These are phyloP conservation scores for Avena sativa DNA, from an alignment of 176 grass and related monocot species.

Conservation along the genomic window DNA sequence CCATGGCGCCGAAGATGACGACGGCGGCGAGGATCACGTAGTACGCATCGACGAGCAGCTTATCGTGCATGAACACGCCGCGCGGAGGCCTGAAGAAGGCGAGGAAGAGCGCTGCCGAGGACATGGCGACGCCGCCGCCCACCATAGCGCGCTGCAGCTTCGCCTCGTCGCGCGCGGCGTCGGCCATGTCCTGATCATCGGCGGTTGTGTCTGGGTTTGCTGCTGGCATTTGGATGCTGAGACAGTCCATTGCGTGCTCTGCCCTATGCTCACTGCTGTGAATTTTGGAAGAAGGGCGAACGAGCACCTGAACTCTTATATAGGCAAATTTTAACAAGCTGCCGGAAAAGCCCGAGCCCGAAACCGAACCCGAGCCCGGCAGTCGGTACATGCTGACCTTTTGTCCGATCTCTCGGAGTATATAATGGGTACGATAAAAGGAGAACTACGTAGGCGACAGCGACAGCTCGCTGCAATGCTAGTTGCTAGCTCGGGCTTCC, in stretches of 20 bases:
- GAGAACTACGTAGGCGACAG: neutral
- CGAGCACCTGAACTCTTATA: neutral
- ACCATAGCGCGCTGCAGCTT: conserved; percentile 21
- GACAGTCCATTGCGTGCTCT: conserved; percentile 14
- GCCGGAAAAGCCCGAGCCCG: neutral
- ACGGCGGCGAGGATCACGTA: neutral
- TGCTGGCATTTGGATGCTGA: conserved; percentile 34
- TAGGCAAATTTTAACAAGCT: neutral
- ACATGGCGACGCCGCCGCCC: conserved; percentile 9
- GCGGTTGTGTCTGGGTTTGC: too few species aligned
- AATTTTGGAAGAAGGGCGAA: neutral
- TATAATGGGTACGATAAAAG: too few species aligned
- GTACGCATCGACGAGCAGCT: conserved; percentile 7
- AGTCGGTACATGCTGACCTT: neutral
- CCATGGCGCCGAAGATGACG: neutral
- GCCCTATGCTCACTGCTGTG: neutral
- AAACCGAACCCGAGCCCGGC: neutral
- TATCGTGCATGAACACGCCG: conserved; percentile 38
- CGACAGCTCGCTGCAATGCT: neutral
- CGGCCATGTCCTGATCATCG: neutral
- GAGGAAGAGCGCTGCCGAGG: conserved; percentile 4
- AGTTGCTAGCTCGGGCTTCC: neutral
- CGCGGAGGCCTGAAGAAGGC: neutral
- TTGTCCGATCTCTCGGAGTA: too few species aligned
- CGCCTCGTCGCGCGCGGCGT: neutral